Evolutionary conservation across 2,329 filamentous ascomycete species (phyloP).

Genomic region (Trichoderma sp.): DNA sequence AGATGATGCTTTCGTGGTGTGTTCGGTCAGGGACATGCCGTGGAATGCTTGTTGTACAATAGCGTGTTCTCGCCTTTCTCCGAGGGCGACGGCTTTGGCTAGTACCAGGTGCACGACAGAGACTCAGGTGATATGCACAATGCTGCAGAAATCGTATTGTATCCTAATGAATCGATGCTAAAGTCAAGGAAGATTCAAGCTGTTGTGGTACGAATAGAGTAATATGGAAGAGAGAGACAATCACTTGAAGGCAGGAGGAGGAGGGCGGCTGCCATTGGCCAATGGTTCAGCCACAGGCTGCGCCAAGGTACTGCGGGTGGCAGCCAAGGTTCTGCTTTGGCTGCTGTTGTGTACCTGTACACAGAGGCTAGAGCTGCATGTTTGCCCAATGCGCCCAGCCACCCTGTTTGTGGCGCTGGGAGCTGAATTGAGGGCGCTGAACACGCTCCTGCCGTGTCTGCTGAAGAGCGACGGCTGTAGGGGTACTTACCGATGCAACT

Average conservation of each 20-base stretch:
- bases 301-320: neutral
- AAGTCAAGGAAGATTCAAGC: neutral
- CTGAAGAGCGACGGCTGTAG: neutral
- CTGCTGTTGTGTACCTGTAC: neutral
- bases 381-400: neutral
- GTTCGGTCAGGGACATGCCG: constrained; percentile 10
- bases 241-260: neutral
- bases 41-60: neutral
- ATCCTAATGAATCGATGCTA: neutral
- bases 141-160: neutral
- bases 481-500: neutral
- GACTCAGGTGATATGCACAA: neutral
- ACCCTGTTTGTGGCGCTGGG: neutral
- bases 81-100: constrained; percentile 8
- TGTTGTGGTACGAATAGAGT: neutral
- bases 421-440: neutral
- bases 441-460: neutral
- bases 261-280: constrained; percentile 12
- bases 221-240: constrained; percentile 15
- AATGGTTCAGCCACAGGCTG: constrained; percentile 2
- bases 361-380: neutral
- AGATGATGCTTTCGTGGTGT: neutral
- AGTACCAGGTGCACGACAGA: neutral
- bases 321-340: neutral
- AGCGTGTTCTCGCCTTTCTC: constrained; percentile 15